These are phyloP conservation scores for Gloeophyllum trabeum DNA, from an alignment of 768 basidiomycete species.

Conservation along the genomic window DNA sequence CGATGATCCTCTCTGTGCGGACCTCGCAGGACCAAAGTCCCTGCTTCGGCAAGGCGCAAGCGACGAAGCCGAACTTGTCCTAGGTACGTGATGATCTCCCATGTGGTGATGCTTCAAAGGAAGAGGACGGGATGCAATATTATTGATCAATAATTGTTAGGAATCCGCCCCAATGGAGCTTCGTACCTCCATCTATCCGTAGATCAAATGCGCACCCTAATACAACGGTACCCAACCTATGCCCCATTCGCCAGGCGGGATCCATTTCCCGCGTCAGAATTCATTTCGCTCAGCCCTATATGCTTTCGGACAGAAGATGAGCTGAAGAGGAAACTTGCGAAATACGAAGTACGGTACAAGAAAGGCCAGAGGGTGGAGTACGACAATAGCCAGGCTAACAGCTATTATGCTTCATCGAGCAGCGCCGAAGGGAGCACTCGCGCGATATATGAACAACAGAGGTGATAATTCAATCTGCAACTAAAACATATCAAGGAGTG, in stretches of 20 bases:
- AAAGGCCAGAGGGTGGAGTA: no score
- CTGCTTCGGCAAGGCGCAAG: not conserved
- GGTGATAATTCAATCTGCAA: slow-evolving; percentile 17
- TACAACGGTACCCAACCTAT: not conserved
- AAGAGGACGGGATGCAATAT: no score
- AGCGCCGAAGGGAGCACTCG: slow-evolving; percentile 18
- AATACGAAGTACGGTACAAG: slow-evolving; percentile 24
- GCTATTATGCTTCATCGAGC: slow-evolving; percentile 17
- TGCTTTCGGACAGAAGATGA: slow-evolving; percentile 21
- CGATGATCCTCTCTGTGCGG: not conserved
- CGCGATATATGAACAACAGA: slow-evolving; percentile 36
- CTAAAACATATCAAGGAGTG: not conserved
- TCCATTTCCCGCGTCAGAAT: slow-evolving; percentile 11
- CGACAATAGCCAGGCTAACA: slow-evolving; percentile 35
- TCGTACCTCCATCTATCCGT: not conserved
- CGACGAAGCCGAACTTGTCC: not conserved
- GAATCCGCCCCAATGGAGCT: not conserved
- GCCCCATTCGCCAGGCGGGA: not conserved
- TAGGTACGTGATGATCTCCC: not conserved
- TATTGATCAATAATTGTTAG: not conserved
- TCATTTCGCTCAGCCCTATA: slow-evolving; percentile 38
- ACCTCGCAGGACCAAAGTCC: not conserved
- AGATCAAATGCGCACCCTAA: no score
- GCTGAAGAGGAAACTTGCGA: slow-evolving; percentile 25
- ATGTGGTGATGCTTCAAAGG: not conserved